Conservation (phyloP, 2,329 filamentous ascomycete species). For the Aspergillus pseudotamarii region DNA sequence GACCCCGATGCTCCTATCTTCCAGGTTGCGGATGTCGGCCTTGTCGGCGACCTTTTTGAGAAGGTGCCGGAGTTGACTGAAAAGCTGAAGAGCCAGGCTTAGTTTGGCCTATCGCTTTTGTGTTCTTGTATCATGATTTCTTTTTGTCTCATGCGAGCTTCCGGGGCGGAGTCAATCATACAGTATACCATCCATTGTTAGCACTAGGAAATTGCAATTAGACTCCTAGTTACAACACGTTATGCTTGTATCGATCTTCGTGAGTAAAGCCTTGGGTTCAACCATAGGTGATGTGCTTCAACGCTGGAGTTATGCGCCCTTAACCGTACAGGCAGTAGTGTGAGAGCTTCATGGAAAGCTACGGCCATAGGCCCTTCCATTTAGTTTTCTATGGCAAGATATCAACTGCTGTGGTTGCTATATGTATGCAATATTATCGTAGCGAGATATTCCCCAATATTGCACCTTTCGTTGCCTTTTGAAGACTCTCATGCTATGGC, state of each 20-base stretch:
- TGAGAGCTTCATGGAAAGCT: background rate
- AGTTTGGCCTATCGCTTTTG: constrained; percentile 14
- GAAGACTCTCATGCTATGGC: background rate
- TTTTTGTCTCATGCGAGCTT: constrained; percentile 7
- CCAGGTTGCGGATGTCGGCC: constrained; percentile 92
- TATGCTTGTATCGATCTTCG: background rate
- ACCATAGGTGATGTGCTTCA: background rate
- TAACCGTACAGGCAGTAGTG: background rate
- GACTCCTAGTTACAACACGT: background rate
- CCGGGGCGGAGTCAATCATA: constrained; percentile 8
- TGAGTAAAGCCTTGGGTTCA: background rate
- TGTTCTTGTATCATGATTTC: constrained; percentile 25
- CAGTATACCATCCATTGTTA: constrained; percentile 16
- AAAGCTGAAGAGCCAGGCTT: constrained; percentile 70
- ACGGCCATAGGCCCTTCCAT: background rate
- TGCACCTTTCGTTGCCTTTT: background rate
- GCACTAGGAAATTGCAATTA: constrained; percentile 4
- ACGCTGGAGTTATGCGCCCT: background rate
- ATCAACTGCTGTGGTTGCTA: constrained; percentile 12
- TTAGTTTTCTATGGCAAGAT: background rate
- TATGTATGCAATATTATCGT: background rate
- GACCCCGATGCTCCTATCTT: constrained; percentile 96
- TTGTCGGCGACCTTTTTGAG: constrained; percentile 94
- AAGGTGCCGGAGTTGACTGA: constrained; percentile 94
- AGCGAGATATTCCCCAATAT: background rate